Evolutionary conservation across 768 basidiomycete genomes (phyloP).

Genomic region (Hericium coralloides): DNA sequence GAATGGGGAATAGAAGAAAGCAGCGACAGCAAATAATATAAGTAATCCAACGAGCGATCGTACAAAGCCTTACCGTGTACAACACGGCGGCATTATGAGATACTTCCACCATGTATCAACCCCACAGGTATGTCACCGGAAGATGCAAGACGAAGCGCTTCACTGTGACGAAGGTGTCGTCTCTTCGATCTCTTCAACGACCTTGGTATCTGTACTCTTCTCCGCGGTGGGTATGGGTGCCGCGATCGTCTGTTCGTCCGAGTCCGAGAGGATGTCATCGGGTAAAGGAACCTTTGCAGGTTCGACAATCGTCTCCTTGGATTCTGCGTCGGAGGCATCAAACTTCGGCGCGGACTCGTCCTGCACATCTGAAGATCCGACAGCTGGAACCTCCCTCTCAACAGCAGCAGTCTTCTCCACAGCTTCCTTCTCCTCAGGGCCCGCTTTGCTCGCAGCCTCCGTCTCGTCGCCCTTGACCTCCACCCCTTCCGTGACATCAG

Average conservation of each 20-base stretch:
- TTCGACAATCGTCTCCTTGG: background rate
- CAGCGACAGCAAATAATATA: background rate
- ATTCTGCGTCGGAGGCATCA: background rate
- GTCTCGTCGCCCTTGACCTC: background rate
- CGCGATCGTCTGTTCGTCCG: too few species aligned
- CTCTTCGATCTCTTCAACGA: too few species aligned
- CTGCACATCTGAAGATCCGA: background rate
- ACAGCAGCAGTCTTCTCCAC: background rate
- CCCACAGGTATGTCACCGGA: too few species aligned
- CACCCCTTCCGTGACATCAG: slow-evolving; percentile 1
- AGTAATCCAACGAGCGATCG: background rate
- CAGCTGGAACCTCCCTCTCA: background rate
- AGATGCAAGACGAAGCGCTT: too few species aligned
- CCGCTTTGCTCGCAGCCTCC: background rate
- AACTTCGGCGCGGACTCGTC: background rate
- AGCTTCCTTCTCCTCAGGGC: background rate
- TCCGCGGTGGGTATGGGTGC: too few species aligned
- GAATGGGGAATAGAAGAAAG: background rate
- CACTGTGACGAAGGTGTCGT: too few species aligned
- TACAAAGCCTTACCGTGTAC: background rate
- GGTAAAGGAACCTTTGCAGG: background rate
- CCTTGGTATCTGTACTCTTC: too few species aligned
- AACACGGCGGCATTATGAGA: too few species aligned
- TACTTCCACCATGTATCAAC: too few species aligned
- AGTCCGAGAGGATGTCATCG: too few species aligned